A percentile compares a stretch with the other conserved stretches of the same genome.
phyloP scores from a whole-genome alignment of 768 basidiomycete species.

The Arthromyces matolae region DNA sequence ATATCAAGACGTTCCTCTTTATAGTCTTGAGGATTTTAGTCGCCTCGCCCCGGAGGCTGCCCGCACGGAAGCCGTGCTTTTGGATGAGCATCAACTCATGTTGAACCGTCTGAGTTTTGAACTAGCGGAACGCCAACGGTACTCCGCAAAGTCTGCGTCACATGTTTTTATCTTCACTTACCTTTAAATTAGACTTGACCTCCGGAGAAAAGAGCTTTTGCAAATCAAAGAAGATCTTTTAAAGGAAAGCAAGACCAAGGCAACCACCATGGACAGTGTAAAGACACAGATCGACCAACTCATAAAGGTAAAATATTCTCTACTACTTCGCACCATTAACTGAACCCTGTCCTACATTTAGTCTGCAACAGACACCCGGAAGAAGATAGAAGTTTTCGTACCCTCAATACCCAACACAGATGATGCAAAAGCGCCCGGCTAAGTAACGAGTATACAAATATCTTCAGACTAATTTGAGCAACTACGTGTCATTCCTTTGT shows the following conservation, averaged over 20 bases:
- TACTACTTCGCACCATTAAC: conserved; percentile 11
- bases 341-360: conserved; percentile 26
- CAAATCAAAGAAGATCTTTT: conserved; percentile 75
- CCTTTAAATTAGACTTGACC: conserved; percentile 55
- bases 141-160: conserved; percentile 17
- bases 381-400: conserved; percentile 69
- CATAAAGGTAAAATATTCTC: conserved; percentile 51
- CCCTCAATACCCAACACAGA: conserved; percentile 34
- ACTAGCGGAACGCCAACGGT: conserved; percentile 86
- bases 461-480: background rate
- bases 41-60: conserved; percentile 66
- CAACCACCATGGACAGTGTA: conserved; percentile 69
- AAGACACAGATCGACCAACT: conserved; percentile 74
- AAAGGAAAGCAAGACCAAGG: conserved; percentile 74
- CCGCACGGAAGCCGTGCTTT: conserved; percentile 54
- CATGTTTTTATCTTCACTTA: conserved; percentile 1
- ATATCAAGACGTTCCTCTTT: conserved; percentile 82
- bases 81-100: conserved; percentile 81
- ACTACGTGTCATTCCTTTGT: conserved; percentile 9
- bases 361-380: conserved; percentile 71
- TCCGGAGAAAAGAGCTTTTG: conserved; percentile 61
- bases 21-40: conserved; percentile 65
- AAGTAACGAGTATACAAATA: too few relatives aligned
- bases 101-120: conserved; percentile 85
- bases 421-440: conserved; percentile 13